Evolutionary conservation across 768 basidiomycete species (phyloP).

Genomic region (Leccinum obscurum): DNA sequence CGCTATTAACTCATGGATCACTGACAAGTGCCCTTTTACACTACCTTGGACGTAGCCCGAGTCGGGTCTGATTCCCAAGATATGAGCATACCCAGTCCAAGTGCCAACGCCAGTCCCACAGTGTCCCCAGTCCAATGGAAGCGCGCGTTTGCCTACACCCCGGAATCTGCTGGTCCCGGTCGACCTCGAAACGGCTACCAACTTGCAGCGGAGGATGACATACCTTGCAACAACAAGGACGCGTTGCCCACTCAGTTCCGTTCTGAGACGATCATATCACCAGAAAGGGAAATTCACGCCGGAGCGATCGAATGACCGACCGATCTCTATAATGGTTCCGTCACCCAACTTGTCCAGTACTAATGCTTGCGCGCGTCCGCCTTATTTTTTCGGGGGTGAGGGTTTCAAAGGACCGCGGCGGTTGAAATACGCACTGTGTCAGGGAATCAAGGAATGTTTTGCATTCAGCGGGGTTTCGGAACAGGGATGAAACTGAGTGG

Average conservation of each 20-base stretch:
- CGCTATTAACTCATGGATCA: no score
- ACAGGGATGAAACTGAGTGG: not conserved
- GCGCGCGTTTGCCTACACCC: conserved; percentile 19
- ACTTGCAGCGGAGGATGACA: not conserved
- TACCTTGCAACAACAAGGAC: not conserved
- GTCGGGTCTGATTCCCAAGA: no score
- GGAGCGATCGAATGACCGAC: not conserved
- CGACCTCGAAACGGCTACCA: not conserved
- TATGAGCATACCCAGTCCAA: no score
- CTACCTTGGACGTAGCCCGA: no score
- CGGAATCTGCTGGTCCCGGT: conserved; percentile 2
- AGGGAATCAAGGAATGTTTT: not conserved
- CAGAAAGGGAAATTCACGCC: not conserved
- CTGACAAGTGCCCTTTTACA: no score
- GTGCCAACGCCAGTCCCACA: no score
- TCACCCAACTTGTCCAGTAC: not conserved
- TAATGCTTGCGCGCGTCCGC: not conserved
- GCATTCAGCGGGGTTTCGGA: not conserved
- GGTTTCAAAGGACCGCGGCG: not conserved
- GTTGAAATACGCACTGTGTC: not conserved
- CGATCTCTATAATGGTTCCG: not conserved
- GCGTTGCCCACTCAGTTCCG: conserved; percentile 14
- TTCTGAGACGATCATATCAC: not conserved
- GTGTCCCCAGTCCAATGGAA: conserved; percentile 10
- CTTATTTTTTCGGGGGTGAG: not conserved